phyloP scores from a whole-genome alignment of 2,329 filamentous ascomycete species.

The Purpureocillium takamizusanense region DNA sequence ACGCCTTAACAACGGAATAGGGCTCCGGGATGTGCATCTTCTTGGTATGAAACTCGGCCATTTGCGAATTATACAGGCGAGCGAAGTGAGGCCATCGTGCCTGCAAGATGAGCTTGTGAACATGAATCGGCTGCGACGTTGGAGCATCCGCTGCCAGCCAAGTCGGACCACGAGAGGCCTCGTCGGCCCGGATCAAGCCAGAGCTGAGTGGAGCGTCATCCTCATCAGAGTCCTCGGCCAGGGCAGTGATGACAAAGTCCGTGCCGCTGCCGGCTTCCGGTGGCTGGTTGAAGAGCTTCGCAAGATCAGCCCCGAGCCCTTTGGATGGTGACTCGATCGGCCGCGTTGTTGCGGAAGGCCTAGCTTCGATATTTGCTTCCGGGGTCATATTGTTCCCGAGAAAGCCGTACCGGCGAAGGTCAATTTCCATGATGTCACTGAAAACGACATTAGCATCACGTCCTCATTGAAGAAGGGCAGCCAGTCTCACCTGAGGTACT shows the following conservation, averaged over 20 bases:
- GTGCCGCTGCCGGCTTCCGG: conserved; percentile 79
- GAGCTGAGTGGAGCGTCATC: conserved; percentile 49
- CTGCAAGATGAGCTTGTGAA: conserved; percentile 89
- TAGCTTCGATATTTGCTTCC: conserved; percentile 41
- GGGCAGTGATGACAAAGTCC: conserved; percentile 85
- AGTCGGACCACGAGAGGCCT: conserved; percentile 33
- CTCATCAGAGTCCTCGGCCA: conserved; percentile 66
- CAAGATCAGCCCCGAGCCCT: conserved; percentile 75
- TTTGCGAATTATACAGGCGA: conserved; percentile 83
- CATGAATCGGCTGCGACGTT: conserved; percentile 79
- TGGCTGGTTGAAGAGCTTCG: conserved; percentile 76
- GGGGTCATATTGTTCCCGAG: conserved; percentile 66
- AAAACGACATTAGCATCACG: background rate
- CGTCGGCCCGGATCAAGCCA: conserved; percentile 35
- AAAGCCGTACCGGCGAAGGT: conserved; percentile 84
- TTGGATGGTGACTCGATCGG: conserved; percentile 47
- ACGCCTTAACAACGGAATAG: conserved; percentile 87
- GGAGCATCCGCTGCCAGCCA: conserved; percentile 54
- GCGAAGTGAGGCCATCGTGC: conserved; percentile 96
- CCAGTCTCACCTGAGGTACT: conserved; percentile 59
- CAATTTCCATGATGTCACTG: conserved; percentile 85
- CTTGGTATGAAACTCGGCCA: conserved; percentile 95
- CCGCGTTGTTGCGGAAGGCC: conserved; percentile 38
- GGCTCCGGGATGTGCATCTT: conserved; percentile 98
- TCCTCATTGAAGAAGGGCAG: background rate